Base-by-base conservation (phyloP, 2,329 filamentous ascomycete genomes). In the Teratosphaeria gauchensis region DNA sequence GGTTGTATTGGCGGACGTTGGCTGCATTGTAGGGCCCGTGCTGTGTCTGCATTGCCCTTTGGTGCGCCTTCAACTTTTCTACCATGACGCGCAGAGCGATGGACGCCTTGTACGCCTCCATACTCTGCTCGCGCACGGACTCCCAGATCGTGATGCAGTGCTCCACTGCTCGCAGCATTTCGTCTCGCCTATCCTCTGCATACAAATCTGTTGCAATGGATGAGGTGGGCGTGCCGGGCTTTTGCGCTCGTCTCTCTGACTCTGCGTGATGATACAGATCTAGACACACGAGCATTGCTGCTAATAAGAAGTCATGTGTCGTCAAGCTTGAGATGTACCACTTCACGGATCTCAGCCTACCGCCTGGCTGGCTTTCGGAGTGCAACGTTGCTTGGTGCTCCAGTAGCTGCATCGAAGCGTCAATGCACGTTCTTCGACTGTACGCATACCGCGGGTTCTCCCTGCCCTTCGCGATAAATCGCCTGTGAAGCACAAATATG, bases 61-160 rank as follows among this genome's bases (percentile, higher is more conserved):
- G 72, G 9, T 81, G 77, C 58, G 75, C 76, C 66, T 82, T 86
- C 57, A 96, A 80, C 72, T 94, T 94, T 33, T 85, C 81, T 52
- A 97, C 76, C 83, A 97, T 91, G 56, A 96, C 85, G 24, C 85
- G 85, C n/a, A 97, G 78, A 28, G 92, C 82, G 51, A 84, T 84
- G 48, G 84, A 84, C 1, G 90, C 92, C 75, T 97, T 97, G 76
- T 86, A 92, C 0, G 92, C 90, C 65, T 97, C 92, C 76, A 96
- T 87, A 0, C 88, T 94, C 28, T 85, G 80, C 57, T 94, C 87
- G 2, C 85, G 83, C 11, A 91, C 78, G 9, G 84, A 84, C 54
- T 87, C 85, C 91, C 92, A 97, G 58, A 97, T 94, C 19, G 82
- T 78, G 53, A 84, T 82, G 8, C 88, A 88, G 19, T 81, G 81